Evolutionary conservation across 192 early-diverging fungal genomes (phyloP).

Genomic region (Coemansia sp.): DNA sequence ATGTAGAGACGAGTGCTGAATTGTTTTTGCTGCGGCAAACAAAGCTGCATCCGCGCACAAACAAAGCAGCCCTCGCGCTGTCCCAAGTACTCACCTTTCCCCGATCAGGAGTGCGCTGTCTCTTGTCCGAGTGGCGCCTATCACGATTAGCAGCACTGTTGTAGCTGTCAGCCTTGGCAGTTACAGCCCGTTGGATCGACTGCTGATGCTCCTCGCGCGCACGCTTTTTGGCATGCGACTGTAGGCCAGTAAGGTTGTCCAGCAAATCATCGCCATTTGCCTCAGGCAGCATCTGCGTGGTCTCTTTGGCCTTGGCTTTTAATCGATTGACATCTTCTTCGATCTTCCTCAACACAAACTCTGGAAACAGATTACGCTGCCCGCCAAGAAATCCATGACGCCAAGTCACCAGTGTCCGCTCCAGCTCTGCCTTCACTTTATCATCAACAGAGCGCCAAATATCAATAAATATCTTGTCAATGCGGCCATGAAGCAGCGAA

Average conservation of each 20-base stretch:
- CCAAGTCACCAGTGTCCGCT: conserved; percentile 82
- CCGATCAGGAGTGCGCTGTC: conserved; percentile 18
- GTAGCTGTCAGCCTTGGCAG: conserved; percentile 29
- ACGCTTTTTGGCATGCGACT: conserved; percentile 42
- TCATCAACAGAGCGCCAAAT: conserved; percentile 72
- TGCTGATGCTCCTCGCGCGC: conserved; percentile 33
- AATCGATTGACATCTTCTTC: conserved; percentile 38
- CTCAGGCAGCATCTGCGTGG: conserved; percentile 9
- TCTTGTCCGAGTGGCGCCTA: conserved; percentile 14
- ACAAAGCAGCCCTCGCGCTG: background rate
- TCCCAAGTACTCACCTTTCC: conserved; percentile 32
- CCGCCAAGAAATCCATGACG: conserved; percentile 59
- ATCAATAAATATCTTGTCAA: conserved; percentile 72
- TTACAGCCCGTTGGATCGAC: conserved; percentile 22
- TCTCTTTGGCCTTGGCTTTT: conserved; percentile 26
- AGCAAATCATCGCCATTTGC: conserved; percentile 21
- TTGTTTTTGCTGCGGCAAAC: background rate
- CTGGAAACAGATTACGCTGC: conserved; percentile 30
- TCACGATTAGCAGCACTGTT: conserved; percentile 1
- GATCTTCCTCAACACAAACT: conserved; percentile 49
- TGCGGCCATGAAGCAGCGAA: conserved; percentile 65
- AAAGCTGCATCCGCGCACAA: background rate
- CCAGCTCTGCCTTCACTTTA: conserved; percentile 66
- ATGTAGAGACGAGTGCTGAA: background rate
- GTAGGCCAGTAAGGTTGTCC: conserved; percentile 37